Evolutionary conservation across 2,329 filamentous ascomycete species (phyloP), one percentile per base, ranked within the genome.

Genomic region (Penicillium crustosum): DNA sequence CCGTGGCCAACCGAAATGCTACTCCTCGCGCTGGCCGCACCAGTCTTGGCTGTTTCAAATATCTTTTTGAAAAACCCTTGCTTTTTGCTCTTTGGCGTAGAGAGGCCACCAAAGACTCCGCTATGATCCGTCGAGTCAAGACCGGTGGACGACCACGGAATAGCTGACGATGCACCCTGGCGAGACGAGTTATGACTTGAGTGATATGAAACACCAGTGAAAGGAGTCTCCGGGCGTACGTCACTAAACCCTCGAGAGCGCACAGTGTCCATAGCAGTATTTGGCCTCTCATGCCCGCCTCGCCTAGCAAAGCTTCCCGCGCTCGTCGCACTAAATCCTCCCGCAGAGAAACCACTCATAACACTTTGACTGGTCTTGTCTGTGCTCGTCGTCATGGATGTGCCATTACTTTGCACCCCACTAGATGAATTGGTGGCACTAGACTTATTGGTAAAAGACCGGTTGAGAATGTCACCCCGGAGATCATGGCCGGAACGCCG

Each of bases 31-130:
- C 87, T 96, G 2, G 93, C 93, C 35, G 95, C 93, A 33, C 92
- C 91, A 0, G 93, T 97, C 78, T 96, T 97, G 17, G 93, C 93
- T 2, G 91, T 91, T 64, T 96, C 93, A 31, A 97, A 86, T 66
- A 97, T 93, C 70, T 96, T 95, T 75, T 93, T 94, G 81, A 97
- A 94, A 69, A 97, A 96, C 49, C 91, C 93, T 61, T 88, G 88
- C 73, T 91, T 94, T 62, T 90, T 91, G 1, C 86, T 82, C 75
- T 93, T 89, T 0, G 92, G 92, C 10, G 83, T 82, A 13, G 79
- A 80, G 9, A 97, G 82, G 0, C 93, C 93, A 41, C 93, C 93
- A 6, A 97, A 81, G 0, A 89, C 84, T 39, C 86, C 83, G 21
- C 84, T 82, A 0, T 83, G 82, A 48, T 93, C 89, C 21, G 87